A percentile compares a stretch with the other conserved stretches of the same genome.
Conservation (phyloP, 352 stramenopile genomes). For the Phytophthora tubulina region DNA sequence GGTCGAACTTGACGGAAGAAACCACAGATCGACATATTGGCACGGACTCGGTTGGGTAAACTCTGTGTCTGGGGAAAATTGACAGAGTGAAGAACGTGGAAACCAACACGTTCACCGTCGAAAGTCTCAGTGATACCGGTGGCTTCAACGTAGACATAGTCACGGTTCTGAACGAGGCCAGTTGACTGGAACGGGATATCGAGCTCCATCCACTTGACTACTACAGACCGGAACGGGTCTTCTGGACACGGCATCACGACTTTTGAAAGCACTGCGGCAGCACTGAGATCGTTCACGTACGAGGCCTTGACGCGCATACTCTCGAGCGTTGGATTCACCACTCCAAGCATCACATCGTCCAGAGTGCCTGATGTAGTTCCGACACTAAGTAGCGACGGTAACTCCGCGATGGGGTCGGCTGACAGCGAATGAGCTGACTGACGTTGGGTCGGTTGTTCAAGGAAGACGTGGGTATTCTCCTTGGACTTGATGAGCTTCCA, state of each 20-base stretch:
- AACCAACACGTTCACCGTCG: conserved; percentile 42
- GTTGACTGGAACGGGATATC: conserved; percentile 38
- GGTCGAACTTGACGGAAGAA: conserved; percentile 59
- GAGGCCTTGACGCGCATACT: conserved; percentile 44
- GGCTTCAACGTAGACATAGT: conserved; percentile 54
- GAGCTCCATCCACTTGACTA: conserved; percentile 49
- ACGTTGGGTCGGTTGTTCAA: conserved; percentile 11
- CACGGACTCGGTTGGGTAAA: conserved; percentile 52
- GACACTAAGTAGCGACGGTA: conserved; percentile 36
- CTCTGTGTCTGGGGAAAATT: conserved; percentile 22
- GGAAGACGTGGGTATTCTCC: conserved; percentile 39
- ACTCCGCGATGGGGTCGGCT: not conserved
- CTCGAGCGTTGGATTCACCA: conserved; percentile 39
- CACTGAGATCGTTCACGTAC: conserved; percentile 42
- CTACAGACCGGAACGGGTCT: conserved; percentile 37
- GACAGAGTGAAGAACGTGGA: conserved; percentile 33
- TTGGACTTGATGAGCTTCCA: conserved; percentile 44
- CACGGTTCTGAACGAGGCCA: conserved; percentile 40
- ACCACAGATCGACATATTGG: conserved; percentile 49
- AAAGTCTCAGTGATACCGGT: conserved; percentile 27
- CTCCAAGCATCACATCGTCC: conserved; percentile 52
- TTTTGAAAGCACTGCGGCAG: conserved; percentile 33
- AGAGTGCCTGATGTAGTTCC: conserved; percentile 32
- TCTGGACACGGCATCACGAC: conserved; percentile 34
- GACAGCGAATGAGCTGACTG: not conserved